Percentiles rank a stretch among this genome's conserved stretches.
Conservation (phyloP, 352 stramenopile species). For the Pythium aquatile region DNA sequence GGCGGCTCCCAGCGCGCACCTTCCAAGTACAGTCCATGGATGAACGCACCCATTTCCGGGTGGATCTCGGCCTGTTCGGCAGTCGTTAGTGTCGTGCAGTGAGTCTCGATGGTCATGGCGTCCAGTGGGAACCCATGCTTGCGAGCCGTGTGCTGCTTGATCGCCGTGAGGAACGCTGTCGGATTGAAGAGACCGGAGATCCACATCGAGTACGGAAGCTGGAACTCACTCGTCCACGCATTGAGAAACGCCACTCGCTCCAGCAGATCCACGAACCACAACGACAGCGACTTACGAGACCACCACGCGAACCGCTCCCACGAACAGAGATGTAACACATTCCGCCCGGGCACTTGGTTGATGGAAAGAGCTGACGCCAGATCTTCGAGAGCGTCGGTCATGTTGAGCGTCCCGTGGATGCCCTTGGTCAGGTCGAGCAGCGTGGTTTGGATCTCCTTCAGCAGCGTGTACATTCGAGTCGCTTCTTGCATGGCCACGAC, state of each 20-base stretch:
- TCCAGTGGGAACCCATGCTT: constrained; percentile 87
- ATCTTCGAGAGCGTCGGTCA: constrained; percentile 91
- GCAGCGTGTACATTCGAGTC: constrained; percentile 64
- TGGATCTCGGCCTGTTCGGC: constrained; percentile 65
- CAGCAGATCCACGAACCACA: constrained; percentile 83
- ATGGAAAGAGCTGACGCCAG: constrained; percentile 59
- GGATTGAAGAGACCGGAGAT: constrained; percentile 82
- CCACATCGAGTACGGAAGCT: constrained; percentile 79
- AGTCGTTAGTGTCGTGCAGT: constrained; percentile 81
- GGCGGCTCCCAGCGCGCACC: constrained; percentile 88
- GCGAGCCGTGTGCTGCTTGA: constrained; percentile 87
- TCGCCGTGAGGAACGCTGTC: constrained; percentile 80
- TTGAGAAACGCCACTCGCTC: constrained; percentile 65
- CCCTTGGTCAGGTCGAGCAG: constrained; percentile 73
- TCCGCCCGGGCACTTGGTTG: constrained; percentile 78
- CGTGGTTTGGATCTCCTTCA: constrained; percentile 60
- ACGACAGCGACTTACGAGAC: constrained; percentile 72
- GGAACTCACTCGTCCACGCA: constrained; percentile 69
- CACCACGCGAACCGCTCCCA: constrained; percentile 84
- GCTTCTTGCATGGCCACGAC: constrained; percentile 84
- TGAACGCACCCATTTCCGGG: constrained; percentile 86
- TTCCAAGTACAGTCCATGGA: constrained; percentile 95
- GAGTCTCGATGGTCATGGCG: constrained; percentile 93
- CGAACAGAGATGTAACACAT: constrained; percentile 68
- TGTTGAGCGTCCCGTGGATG: constrained; percentile 84